A percentile compares a stretch with the other conserved stretches of the same genome.
Conservation (phyloP, 2,329 filamentous ascomycete genomes). For the Calonectria pseudoturangicola region DNA sequence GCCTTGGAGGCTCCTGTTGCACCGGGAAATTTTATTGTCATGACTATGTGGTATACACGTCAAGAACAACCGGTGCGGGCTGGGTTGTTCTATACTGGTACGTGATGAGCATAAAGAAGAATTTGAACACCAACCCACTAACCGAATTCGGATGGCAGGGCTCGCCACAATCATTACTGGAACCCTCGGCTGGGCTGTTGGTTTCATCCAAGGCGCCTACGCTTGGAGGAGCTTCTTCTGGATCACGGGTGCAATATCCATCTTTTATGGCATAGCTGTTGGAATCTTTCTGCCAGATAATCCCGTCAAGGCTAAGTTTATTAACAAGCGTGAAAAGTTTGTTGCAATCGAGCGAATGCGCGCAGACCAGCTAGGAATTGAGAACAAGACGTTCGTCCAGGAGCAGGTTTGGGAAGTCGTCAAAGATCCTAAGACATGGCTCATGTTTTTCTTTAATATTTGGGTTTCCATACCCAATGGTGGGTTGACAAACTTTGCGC, state of each 20-base stretch:
- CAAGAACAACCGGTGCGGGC: background rate
- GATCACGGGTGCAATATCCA: background rate
- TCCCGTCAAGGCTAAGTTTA: background rate
- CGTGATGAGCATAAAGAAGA: background rate
- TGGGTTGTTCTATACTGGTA: background rate
- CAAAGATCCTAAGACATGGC: background rate
- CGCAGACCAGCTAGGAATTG: background rate
- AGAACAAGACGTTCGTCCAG: background rate
- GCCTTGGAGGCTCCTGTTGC: background rate
- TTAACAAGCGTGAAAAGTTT: background rate
- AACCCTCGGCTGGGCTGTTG: background rate
- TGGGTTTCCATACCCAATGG: background rate
- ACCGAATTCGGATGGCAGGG: background rate
- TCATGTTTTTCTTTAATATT: slow-evolving; percentile 1
- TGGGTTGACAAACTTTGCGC: background rate
- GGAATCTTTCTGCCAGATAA: background rate
- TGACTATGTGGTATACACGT: background rate
- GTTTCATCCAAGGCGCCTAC: background rate
- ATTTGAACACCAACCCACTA: too few relatives aligned
- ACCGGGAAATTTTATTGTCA: slow-evolving; percentile 1
- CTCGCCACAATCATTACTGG: background rate
- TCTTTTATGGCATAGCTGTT: background rate
- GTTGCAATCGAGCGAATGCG: background rate
- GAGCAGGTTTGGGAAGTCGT: background rate
- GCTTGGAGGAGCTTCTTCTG: slow-evolving; percentile 1